Evolutionary conservation across 495 filamentous ascomycete species (phyloP).

Genomic region (Aspergillus haitiensis): DNA sequence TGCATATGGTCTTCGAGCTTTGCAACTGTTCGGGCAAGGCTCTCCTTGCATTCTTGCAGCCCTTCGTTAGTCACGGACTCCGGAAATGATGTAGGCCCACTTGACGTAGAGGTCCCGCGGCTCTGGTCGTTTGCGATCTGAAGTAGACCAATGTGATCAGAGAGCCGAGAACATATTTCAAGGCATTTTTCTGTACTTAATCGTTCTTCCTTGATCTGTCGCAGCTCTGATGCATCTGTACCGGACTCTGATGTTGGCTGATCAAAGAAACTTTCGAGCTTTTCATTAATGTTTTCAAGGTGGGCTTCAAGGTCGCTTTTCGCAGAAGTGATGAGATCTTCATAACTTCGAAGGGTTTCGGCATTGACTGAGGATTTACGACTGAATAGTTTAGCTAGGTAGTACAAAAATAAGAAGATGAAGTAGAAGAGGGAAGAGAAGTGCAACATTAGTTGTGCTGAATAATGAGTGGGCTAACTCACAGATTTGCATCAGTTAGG

Average conservation of each 20-base stretch:
- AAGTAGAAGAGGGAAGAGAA: constrained; percentile 7
- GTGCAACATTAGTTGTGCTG: background rate
- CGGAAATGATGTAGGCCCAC: constrained; percentile 22
- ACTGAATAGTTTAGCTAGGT: constrained; percentile 15
- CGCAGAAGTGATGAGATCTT: constrained; percentile 37
- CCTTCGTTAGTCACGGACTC: constrained; percentile 37
- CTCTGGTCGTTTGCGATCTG: constrained; percentile 18
- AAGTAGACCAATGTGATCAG: constrained; percentile 37
- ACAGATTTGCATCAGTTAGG: constrained; percentile 41
- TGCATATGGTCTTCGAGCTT: constrained; percentile 40
- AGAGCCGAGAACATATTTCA: constrained; percentile 41
- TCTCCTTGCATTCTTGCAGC: constrained; percentile 43
- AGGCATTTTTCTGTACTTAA: constrained; percentile 45
- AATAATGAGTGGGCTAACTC: constrained; percentile 18
- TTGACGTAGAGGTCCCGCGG: constrained; percentile 17
- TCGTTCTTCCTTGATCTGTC: constrained; percentile 39
- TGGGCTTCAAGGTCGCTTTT: constrained; percentile 41
- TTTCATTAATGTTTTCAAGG: constrained; percentile 39
- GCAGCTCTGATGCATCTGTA: constrained; percentile 33
- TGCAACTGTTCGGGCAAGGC: constrained; percentile 27
- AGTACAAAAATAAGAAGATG: background rate
- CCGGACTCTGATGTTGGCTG: constrained; percentile 17
- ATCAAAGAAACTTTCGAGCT: constrained; percentile 27
- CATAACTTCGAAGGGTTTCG: constrained; percentile 34
- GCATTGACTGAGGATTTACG: constrained; percentile 31